Evolutionary conservation across 2,329 filamentous ascomycete genomes (phyloP), one percentile per base, ranked within the genome.

Genomic region (Coniochaeta sp.): DNA sequence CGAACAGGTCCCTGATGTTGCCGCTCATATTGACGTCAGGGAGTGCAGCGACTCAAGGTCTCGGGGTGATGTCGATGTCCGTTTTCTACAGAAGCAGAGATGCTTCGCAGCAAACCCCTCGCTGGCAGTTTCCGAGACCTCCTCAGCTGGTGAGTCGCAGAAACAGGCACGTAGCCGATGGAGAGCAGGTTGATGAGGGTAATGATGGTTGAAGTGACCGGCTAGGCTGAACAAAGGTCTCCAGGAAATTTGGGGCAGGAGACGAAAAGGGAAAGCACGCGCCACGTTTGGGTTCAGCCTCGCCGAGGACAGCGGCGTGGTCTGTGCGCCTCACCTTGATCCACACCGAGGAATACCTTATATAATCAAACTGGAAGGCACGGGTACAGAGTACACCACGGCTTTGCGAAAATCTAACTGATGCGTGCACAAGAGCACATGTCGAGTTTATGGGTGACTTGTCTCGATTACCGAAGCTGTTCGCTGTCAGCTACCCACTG

Each of bases 1-100:
- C 88, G 69, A 99, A 88, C 71, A 97, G 79, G 72, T 92, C 87
- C 73, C 83, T 84, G 83, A 90, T 87, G 57, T 74, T 79, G 71
- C 73, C 79, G 71, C 83, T 87, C 85, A 88, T 88, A 17, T 70
- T 83, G 72, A 66, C 58, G 44, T 61, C 22, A 17, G 34, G 22
- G 17, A 40, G 34, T 31, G 54, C 2, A 17, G 54, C 54, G 24
- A 31, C 12, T 28, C 47, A 6, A 28, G 26, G 12, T 52, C 28
- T 52, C 47, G 47, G 24, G 26, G 22, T 52, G 22, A 31, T 52
- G 47, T 28, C 12, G 47, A 22, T 17, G 22, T 31, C 31, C 26
- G 47, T 6, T 6, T 8, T 52, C 12, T 2, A 31, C n/a, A 12
- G 26, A 5, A 31, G 26, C 14, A 31, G 12, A 11, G 26, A 52